A percentile compares a stretch with the other conserved stretches of the same genome.
Evolutionary conservation across 1,139 yeast genomes (phyloP).

Genomic region (Debaryomyces coudertii): DNA sequence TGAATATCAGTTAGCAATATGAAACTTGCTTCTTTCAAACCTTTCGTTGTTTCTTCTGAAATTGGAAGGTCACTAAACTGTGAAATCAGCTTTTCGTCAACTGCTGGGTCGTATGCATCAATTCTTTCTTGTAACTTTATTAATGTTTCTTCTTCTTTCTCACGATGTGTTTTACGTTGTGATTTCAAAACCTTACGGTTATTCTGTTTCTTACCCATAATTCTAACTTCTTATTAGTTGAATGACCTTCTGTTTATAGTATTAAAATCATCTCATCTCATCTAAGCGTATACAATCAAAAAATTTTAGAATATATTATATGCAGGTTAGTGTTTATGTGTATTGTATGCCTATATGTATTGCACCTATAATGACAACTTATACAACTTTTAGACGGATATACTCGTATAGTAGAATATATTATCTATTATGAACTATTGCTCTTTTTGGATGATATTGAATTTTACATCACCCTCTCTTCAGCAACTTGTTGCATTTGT

Average conservation of each 20-base stretch:
- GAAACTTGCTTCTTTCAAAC: conserved; percentile 73
- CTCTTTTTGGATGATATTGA: too few species aligned
- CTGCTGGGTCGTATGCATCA: conserved; percentile 51
- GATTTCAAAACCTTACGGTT: conserved; percentile 20
- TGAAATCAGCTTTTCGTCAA: conserved; percentile 30
- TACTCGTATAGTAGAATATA: too few species aligned
- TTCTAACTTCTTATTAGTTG: not conserved
- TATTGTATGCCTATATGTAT: not conserved
- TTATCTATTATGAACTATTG: too few species aligned
- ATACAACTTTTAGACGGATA: too few species aligned
- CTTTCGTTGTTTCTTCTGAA: conserved; percentile 64
- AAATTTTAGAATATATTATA: conserved; percentile 5
- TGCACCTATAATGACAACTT: not conserved
- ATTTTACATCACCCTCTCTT: too few species aligned
- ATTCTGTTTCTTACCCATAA: conserved; percentile 28
- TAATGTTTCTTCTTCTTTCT: conserved; percentile 49
- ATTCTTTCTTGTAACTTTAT: conserved; percentile 49
- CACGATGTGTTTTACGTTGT: conserved; percentile 26
- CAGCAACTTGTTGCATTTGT: too few species aligned
- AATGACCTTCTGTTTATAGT: conserved; percentile 1
- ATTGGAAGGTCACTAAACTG: conserved; percentile 76
- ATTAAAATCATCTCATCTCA: conserved; percentile 10
- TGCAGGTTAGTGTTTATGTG: conserved; percentile 1
- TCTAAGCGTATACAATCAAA: conserved; percentile 2
- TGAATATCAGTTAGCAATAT: conserved; percentile 86